A percentile compares a stretch with the other conserved stretches of the same genome.
Conservation (phyloP, 2,329 filamentous ascomycete species). For the Chrysoporthe cubensis region DNA sequence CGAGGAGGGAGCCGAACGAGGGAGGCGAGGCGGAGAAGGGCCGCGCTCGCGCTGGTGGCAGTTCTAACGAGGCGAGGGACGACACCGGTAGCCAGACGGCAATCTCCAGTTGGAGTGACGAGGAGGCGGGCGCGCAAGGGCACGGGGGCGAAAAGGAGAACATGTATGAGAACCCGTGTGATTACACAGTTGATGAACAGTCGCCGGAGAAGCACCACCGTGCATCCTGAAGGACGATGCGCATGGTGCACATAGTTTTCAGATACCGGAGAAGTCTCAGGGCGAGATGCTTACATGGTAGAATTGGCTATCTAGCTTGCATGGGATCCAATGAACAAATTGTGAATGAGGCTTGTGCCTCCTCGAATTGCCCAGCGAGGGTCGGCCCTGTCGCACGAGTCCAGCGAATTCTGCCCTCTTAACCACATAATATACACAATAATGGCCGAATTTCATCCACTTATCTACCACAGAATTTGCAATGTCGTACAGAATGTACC, state of each 20-base stretch:
- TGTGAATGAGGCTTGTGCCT: background rate
- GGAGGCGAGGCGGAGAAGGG: constrained; percentile 23
- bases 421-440: background rate
- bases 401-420: background rate
- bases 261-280: background rate
- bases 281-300: background rate
- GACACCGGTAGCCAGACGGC: constrained; percentile 4
- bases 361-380: background rate
- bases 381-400: background rate
- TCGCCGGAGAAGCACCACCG: background rate
- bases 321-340: background rate
- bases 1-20: background rate
- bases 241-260: background rate
- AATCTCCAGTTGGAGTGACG: background rate
- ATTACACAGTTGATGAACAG: background rate
- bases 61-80: background rate
- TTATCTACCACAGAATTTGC: background rate
- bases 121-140: background rate
- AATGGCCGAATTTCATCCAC: background rate
- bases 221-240: background rate
- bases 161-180: constrained; percentile 5
- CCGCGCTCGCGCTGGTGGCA: background rate
- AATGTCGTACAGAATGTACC: background rate
- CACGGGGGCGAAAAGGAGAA: constrained; percentile 3
- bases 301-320: background rate